Percentiles rank a stretch among this genome's conserved stretches.
These are phyloP conservation scores for Solanum hybrid DNA, from an alignment of 305 asterid genomes.

Conservation along the genomic window DNA sequence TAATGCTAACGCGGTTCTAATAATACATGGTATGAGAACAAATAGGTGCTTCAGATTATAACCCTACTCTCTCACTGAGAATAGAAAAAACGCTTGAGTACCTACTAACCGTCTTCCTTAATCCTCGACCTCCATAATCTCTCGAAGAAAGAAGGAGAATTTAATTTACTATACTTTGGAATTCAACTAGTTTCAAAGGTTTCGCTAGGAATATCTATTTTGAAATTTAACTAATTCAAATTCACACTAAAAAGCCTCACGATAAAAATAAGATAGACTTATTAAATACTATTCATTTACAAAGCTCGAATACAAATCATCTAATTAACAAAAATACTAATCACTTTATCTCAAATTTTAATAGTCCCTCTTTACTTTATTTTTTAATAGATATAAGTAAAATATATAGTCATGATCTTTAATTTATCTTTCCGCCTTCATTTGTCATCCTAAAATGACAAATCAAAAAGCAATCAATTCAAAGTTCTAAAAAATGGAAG, in stretches of 20 bases:
- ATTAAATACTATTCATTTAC: too few species aligned
- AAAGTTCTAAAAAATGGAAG: background rate
- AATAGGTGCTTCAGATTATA: background rate
- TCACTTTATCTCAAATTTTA: background rate
- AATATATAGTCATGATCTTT: background rate
- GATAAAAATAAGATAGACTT: rapidly evolving
- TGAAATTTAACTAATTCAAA: too few species aligned
- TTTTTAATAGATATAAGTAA: background rate
- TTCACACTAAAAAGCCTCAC: rapidly evolving
- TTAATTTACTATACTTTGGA: background rate
- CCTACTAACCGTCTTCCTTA: too few species aligned
- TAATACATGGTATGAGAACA: background rate
- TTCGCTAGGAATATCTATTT: too few species aligned
- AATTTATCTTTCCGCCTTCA: background rate
- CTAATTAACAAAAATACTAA: background rate
- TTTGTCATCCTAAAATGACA: background rate
- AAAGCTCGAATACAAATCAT: background rate
- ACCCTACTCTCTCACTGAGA: too few species aligned
- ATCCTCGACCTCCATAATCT: too few species aligned
- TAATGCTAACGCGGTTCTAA: too few species aligned
- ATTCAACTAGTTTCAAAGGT: background rate
- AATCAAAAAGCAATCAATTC: background rate
- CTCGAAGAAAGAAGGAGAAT: too few species aligned
- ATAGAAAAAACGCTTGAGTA: too few species aligned
- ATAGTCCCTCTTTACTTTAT: background rate